Evolutionary conservation across 768 basidiomycete genomes (phyloP).

Genomic region (Serendipita indica): DNA sequence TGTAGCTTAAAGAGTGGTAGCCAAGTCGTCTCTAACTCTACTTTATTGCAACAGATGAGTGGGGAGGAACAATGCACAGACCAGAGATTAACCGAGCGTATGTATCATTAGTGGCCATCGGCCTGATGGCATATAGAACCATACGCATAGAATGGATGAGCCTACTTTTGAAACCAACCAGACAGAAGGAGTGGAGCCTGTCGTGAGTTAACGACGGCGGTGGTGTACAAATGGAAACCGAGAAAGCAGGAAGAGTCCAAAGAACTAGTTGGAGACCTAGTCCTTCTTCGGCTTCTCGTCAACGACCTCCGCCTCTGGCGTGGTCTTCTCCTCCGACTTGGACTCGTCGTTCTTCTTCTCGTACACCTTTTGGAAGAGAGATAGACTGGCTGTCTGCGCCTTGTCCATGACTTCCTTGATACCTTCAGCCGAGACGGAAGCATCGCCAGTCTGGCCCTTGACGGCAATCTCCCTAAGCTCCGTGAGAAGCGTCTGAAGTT

Average conservation of each 20-base stretch:
- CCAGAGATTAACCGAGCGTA: background rate
- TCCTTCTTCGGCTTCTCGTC: slow-evolving; percentile 13
- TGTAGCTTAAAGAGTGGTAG: background rate
- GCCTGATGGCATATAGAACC: background rate
- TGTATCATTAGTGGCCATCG: background rate
- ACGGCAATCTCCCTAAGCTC: slow-evolving; percentile 80
- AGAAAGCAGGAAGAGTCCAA: background rate
- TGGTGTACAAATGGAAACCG: background rate
- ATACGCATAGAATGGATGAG: background rate
- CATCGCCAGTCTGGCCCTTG: slow-evolving; percentile 82
- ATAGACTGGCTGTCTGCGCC: slow-evolving; percentile 87
- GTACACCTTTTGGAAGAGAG: slow-evolving; percentile 84
- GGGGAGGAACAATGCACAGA: too few relatives aligned
- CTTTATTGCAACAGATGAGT: slow-evolving; percentile 2
- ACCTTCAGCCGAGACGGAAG: slow-evolving; percentile 60
- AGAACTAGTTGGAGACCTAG: background rate
- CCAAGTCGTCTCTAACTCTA: background rate
- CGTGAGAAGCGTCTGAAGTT: slow-evolving; percentile 70
- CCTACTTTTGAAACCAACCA: background rate
- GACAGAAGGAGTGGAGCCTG: background rate
- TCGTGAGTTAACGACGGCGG: background rate
- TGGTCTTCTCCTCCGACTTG: slow-evolving; percentile 12
- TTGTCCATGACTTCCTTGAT: slow-evolving; percentile 90
- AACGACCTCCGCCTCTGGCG: slow-evolving; percentile 12
- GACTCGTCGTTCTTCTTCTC: slow-evolving; percentile 19